Base-by-base conservation (phyloP, 495 filamentous ascomycete genomes). In the Xylaria venustula region DNA sequence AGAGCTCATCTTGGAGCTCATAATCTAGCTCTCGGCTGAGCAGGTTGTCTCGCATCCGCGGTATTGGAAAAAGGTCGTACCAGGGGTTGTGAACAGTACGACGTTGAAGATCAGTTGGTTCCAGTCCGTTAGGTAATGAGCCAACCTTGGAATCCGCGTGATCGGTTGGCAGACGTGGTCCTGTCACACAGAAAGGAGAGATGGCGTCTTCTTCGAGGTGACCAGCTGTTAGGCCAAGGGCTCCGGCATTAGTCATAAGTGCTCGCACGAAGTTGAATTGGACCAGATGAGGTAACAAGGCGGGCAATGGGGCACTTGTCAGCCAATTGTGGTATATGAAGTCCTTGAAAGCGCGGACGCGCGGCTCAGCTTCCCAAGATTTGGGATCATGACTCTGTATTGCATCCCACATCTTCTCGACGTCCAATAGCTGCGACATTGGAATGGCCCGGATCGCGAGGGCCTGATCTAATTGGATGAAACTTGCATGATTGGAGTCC, bases 1-100 rank as follows among this genome's bases (percentile, higher is more conserved):
- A 54, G 2, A 54, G 36, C 11, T 17, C 22, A 17, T 54, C 51
- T 20, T 54, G 34, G 15, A 67, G 61, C 14, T 61, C 58, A n/a
- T 19, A 59, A 7, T 44, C 40, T 8, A 32, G 47, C 2, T 56
- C 61, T 26, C 57, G 49, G 15, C 49, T 55, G 2, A 69, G 26
- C 20, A 69, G 50, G 44, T 67, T 69, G 48, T 69, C 66, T 26
- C 66, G 60, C 60, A 69, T 64, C 7, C 17, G 25, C 7, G 67
- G 61, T 49, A 69, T 51, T 1, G 67, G 67, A 19, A 69, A 14
- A 17, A 62, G 11, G 45, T 69, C 67, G 17, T 67, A 54, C 67
- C 67, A 69, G 8, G 64, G 64, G 45, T 69, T 61, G 25, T 69
- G 67, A n/a, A 45, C 25, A 7, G 64, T 49, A 23, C 51, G 37